Evolutionary conservation across 768 basidiomycete genomes (phyloP).

Genomic region (Hemileccinum impolitum): DNA sequence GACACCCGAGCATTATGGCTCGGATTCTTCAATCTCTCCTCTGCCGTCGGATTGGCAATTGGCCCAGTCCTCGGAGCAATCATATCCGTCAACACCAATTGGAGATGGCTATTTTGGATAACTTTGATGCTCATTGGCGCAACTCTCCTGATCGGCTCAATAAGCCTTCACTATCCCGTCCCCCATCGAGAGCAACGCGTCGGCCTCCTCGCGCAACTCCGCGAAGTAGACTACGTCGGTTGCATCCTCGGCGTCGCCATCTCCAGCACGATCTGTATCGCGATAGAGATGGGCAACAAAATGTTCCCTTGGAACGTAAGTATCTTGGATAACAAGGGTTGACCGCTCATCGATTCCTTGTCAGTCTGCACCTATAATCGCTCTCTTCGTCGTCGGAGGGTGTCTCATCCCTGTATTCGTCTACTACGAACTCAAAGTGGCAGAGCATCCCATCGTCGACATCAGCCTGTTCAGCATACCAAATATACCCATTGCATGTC

Average conservation of each 20-base stretch:
- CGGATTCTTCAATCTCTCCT: slow-evolving; percentile 34
- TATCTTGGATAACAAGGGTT: not conserved
- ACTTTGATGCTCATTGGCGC: slow-evolving; percentile 33
- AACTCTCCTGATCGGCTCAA: slow-evolving; percentile 25
- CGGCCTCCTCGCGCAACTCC: slow-evolving; percentile 32
- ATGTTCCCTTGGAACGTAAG: slow-evolving; percentile 34
- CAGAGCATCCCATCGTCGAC: slow-evolving; percentile 34
- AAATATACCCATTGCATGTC: slow-evolving; percentile 34
- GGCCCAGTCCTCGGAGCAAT: slow-evolving; percentile 47
- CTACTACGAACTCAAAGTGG: slow-evolving; percentile 33
- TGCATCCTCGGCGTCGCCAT: slow-evolving; percentile 29
- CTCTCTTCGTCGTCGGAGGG: slow-evolving; percentile 27
- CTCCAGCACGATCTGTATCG: slow-evolving; percentile 34
- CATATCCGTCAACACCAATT: slow-evolving; percentile 39
- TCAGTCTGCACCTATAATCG: slow-evolving; percentile 30
- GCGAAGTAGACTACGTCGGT: slow-evolving; percentile 34
- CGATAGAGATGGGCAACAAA: slow-evolving; percentile 39
- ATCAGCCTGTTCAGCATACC: slow-evolving; percentile 32
- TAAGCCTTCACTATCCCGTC: slow-evolving; percentile 31
- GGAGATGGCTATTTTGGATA: slow-evolving; percentile 50
- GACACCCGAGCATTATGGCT: slow-evolving; percentile 36
- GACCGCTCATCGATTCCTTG: slow-evolving; percentile 3
- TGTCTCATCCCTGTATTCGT: slow-evolving; percentile 34
- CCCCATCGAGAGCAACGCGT: slow-evolving; percentile 30
- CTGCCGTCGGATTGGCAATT: slow-evolving; percentile 42